These are phyloP conservation scores for Kodamaea derodonti DNA, from an alignment of 1,139 yeast genomes.

Conservation along the genomic window DNA sequence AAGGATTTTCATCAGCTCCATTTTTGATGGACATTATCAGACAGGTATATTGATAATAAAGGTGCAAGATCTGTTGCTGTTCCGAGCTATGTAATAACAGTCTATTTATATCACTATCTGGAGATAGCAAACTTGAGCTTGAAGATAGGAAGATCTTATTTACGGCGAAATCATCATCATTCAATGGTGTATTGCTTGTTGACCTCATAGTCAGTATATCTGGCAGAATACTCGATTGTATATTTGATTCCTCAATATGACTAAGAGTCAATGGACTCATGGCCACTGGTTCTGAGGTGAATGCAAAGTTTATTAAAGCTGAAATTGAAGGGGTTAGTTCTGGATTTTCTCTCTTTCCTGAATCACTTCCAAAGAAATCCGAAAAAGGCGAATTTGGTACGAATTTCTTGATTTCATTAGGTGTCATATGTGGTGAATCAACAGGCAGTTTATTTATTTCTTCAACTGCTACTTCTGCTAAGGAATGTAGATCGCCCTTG, in stretches of 20 bases:
- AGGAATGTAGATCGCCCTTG: slow-evolving; percentile 14
- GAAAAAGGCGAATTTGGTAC: slow-evolving; percentile 2
- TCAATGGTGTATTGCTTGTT: neutral
- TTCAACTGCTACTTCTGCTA: slow-evolving; percentile 22
- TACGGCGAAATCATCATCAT: slow-evolving; percentile 3
- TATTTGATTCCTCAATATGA: slow-evolving; percentile 2
- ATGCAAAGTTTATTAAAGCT: slow-evolving; percentile 41
- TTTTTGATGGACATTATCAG: slow-evolving; percentile 61
- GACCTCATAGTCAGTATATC: neutral
- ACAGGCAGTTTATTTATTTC: slow-evolving; percentile 16
- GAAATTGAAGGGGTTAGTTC: slow-evolving; percentile 42
- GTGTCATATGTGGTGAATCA: neutral
- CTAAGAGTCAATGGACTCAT: slow-evolving; percentile 29
- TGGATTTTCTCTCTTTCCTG: slow-evolving; percentile 11
- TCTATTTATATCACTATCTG: slow-evolving; percentile 9
- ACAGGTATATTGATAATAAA: slow-evolving; percentile 49
- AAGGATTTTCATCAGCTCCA: slow-evolving; percentile 63
- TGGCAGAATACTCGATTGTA: neutral
- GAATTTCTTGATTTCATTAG: neutral
- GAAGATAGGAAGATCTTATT: slow-evolving; percentile 3
- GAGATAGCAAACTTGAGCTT: slow-evolving; percentile 1
- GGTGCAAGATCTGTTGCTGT: slow-evolving; percentile 32
- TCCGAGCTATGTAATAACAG: slow-evolving; percentile 24
- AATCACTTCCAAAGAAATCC: slow-evolving; percentile 1
- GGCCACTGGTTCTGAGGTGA: slow-evolving; percentile 25